Percentiles rank a stretch among this genome's conserved stretches.
These are phyloP conservation scores for Cinnamomum chago DNA, from an alignment of 164 flowering plant species.

Conservation along the genomic window DNA sequence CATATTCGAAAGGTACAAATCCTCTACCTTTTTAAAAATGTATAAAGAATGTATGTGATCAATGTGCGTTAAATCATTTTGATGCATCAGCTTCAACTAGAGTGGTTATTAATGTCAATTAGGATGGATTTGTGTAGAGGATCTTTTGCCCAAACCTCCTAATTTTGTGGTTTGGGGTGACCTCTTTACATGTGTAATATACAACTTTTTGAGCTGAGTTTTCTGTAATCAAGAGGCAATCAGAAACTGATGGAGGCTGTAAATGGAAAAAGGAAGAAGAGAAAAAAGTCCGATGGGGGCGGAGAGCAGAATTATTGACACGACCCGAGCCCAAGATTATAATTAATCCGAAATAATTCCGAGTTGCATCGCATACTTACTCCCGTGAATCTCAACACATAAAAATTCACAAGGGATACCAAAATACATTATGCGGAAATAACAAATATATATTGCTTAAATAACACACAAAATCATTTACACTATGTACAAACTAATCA, in stretches of 20 bases:
- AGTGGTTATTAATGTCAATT: background rate
- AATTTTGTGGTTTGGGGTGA: background rate
- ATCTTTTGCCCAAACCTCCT: background rate
- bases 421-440: too few species aligned
- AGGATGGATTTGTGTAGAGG: background rate
- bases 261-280: background rate
- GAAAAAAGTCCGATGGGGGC: background rate
- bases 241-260: background rate
- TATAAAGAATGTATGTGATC: background rate
- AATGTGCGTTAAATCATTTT: background rate
- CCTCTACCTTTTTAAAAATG: background rate
- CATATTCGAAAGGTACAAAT: slow-evolving; percentile 34
- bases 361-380: too few species aligned
- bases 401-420: too few species aligned
- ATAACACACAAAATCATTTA: too few species aligned
- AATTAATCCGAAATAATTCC: too few species aligned
- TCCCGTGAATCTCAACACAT: too few species aligned
- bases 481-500: too few species aligned
- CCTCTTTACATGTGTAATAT: too few species aligned
- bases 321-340: too few species aligned
- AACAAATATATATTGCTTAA: too few species aligned
- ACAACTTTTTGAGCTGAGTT: too few species aligned
- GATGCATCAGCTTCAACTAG: too few species aligned
- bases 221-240: background rate
- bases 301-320: background rate